Evolutionary conservation across 805 yeast genomes (phyloP), one percentile per base, ranked within the genome.

Genomic region (Pichia kluyveri): DNA sequence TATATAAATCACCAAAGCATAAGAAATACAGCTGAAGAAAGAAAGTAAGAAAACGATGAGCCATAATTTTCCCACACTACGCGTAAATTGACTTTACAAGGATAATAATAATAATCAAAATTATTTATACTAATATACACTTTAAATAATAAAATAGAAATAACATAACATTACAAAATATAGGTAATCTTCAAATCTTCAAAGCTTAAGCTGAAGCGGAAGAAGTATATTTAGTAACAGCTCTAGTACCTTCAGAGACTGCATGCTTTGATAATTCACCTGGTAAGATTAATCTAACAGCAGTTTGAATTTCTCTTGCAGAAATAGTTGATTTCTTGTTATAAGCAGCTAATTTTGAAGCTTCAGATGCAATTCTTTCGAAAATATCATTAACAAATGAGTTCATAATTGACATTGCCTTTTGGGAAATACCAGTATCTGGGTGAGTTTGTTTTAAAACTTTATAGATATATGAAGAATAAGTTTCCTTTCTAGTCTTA

Each of bases 221-320:
- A 66, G 96, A 83, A 64, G 96, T 84, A 81, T 87, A 88, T 78
- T 88, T 88, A 72, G 96, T 86, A 64, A 88, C 96, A 70, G 96
- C 95, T 82, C 96, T 86, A 61, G 96, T 88, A 80, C 97, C 97
- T 77, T 90, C 98, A 63, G 96, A 85, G 63, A 89, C 96, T 66
- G 97, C 96, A 76, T 90, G 97, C 80, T 89, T 89, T 61, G 96
- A 96, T 69, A 90, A 80, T 79, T 90, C 97, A 82, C 97, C 97
- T 61, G 98, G 98, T 64, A 90, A 83, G 73, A 90, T 89, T 67
- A 90, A 83, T 82, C 96, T 87, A 59, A 90, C 97, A 61, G 98
- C 97, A 62, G 97, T 90, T 79, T 90, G 97, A 65, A 90, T 90
- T 78, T 90, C 97, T 79, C 97, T 88, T 54, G 97, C 95, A 59